A percentile compares a stretch with the other conserved stretches of the same genome.
phyloP scores from a whole-genome alignment of 257 asterid species.

The Coffea canephora region DNA sequence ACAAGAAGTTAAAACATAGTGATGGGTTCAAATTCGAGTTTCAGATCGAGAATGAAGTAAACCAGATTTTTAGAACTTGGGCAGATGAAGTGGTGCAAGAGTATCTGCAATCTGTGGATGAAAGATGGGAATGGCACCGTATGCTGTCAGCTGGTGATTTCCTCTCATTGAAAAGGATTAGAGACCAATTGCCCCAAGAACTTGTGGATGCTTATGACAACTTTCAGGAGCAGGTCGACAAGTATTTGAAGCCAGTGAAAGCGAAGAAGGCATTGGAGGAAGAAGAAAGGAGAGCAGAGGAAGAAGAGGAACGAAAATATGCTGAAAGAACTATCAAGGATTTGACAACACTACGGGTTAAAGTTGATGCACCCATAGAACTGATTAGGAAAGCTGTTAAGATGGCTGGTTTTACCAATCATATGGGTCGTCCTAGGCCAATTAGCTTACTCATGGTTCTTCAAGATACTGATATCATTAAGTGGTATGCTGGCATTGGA shows the following conservation, averaged over 20 bases:
- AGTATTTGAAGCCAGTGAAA: conserved; percentile 62
- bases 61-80: conserved; percentile 62
- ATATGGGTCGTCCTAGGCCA: conserved; percentile 96
- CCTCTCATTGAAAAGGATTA: conserved; percentile 62
- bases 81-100: conserved; percentile 71
- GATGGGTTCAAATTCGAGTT: conserved; percentile 53
- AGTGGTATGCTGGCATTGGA: conserved; percentile 93
- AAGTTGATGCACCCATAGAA: conserved; percentile 81
- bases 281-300: conserved; percentile 48
- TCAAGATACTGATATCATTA: conserved; percentile 75
- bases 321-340: conserved; percentile 63
- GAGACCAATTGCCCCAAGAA: conserved; percentile 74
- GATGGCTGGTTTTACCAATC: conserved; percentile 69
- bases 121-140: conserved; percentile 76
- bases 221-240: conserved; percentile 68
- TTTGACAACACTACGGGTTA: conserved; percentile 59
- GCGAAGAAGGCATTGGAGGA: conserved; percentile 63
- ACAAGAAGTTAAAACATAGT: conserved; percentile 59
- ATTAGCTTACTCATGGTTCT: conserved; percentile 67
- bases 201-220: conserved; percentile 73
- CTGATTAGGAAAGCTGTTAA: conserved; percentile 56
- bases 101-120: conserved; percentile 62
- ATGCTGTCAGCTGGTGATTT: conserved; percentile 73
- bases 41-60: conserved; percentile 60
- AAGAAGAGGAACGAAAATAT: conserved; percentile 66